A percentile compares a stretch with the other conserved stretches of the same genome.
Conservation (phyloP, 148 eudicot genomes). For the Arbutus unedo region DNA sequence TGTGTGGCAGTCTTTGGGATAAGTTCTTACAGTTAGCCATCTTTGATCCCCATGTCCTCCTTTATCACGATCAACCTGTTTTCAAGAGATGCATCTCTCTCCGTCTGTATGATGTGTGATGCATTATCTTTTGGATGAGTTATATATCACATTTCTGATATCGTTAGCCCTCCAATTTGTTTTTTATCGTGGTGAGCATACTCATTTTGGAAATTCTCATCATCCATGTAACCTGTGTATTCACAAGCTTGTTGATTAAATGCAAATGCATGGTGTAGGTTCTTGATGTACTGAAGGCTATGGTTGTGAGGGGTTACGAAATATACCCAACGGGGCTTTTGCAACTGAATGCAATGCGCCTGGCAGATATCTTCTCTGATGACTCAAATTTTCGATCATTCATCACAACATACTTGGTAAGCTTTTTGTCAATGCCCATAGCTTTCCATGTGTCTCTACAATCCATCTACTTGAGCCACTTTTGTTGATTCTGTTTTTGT, state of each 20-base stretch:
- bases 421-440: slow-evolving; percentile 25
- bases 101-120: background rate
- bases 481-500: background rate
- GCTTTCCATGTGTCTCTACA: background rate
- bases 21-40: background rate
- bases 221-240: slow-evolving; percentile 18
- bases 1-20: background rate
- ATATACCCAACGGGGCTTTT: slow-evolving; percentile 66
- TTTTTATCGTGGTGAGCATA: background rate
- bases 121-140: background rate
- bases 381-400: slow-evolving; percentile 92
- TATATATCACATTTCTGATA: background rate
- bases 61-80: background rate
- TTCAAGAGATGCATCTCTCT: background rate
- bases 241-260: slow-evolving; percentile 18
- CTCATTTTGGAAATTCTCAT: background rate
- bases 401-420: slow-evolving; percentile 69
- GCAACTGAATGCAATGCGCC: slow-evolving; percentile 88
- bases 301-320: slow-evolving; percentile 45
- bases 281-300: slow-evolving; percentile 67
- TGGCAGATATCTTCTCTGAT: slow-evolving; percentile 90
- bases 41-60: background rate
- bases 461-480: slow-evolving; percentile 1
- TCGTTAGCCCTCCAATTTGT: background rate
- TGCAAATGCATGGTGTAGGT: slow-evolving; percentile 43